These are phyloP conservation scores for Trifolium pratense DNA, from an alignment of 306 rosid genomes.

Conservation along the genomic window DNA sequence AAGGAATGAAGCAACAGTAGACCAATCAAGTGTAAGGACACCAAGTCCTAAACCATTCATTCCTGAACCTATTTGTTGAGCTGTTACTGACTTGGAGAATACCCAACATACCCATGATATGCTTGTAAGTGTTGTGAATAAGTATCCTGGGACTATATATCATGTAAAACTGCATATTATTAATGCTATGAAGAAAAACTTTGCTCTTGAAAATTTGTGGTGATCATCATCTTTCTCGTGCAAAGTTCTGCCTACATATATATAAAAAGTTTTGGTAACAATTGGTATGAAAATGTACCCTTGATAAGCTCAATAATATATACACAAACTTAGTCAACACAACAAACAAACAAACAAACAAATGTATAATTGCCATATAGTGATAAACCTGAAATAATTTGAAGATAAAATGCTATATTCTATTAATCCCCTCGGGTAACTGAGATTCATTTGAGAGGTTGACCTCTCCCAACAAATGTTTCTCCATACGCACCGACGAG, in stretches of 20 bases:
- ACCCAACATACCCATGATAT: conserved; percentile 81
- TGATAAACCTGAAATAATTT: too few relatives aligned
- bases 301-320: background rate
- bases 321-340: background rate
- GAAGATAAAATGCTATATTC: too few relatives aligned
- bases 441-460: too few relatives aligned
- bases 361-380: too few relatives aligned
- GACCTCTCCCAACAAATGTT: too few relatives aligned
- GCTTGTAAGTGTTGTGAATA: conserved; percentile 70
- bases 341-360: background rate
- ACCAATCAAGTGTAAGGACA: conserved; percentile 75
- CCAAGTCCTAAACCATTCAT: conserved; percentile 82
- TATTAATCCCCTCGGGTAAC: too few relatives aligned
- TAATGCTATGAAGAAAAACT: conserved; percentile 72
- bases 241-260: conserved; percentile 57
- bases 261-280: background rate
- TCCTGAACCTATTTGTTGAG: conserved; percentile 83
- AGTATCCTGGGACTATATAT: conserved; percentile 69
- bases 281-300: background rate
- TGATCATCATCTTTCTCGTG: conserved; percentile 63
- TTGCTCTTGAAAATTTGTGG: conserved; percentile 51
- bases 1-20: conserved; percentile 66
- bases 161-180: conserved; percentile 67
- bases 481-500: too few relatives aligned
- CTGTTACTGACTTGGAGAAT: conserved; percentile 73